Conservation (phyloP, 257 asterid genomes). For the Forsythia suspensa region DNA sequence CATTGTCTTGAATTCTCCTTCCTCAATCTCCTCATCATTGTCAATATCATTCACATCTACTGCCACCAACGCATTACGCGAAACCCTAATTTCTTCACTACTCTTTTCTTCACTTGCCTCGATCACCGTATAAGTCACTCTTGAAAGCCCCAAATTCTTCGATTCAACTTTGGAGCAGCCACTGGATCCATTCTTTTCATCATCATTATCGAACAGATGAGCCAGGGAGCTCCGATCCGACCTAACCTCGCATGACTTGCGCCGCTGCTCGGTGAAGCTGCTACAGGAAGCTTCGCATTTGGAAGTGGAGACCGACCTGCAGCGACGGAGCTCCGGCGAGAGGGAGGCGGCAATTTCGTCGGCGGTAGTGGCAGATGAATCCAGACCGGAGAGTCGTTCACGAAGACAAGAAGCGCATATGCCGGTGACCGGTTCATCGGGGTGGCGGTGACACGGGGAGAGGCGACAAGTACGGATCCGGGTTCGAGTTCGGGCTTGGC, state of each 20-base stretch:
- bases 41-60: slow-evolving; percentile 25
- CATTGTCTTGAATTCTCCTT: slow-evolving; percentile 84
- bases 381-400: slow-evolving; percentile 85
- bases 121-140: slow-evolving; percentile 43
- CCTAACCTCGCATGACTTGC: slow-evolving; percentile 78
- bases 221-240: slow-evolving; percentile 57
- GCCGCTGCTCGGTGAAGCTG: slow-evolving; percentile 57
- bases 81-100: slow-evolving; percentile 39
- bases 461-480: slow-evolving; percentile 56
- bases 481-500: slow-evolving; percentile 53
- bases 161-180: slow-evolving; percentile 59
- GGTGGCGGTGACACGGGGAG: slow-evolving; percentile 84
- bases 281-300: slow-evolving; percentile 48
- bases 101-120: slow-evolving; percentile 24
- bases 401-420: slow-evolving; percentile 95
- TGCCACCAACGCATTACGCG: slow-evolving; percentile 23
- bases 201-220: slow-evolving; percentile 61
- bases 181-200: slow-evolving; percentile 45
- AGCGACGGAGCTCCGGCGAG: slow-evolving; percentile 72
- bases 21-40: slow-evolving; percentile 38
- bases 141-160: slow-evolving; percentile 57
- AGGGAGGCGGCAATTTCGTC: slow-evolving; percentile 9
- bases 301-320: slow-evolving; percentile 63
- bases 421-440: slow-evolving; percentile 73
- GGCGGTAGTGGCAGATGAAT: slow-evolving; percentile 34